Conservation (phyloP, 2,329 filamentous ascomycete genomes). For the Aspergillus texensis region DNA sequence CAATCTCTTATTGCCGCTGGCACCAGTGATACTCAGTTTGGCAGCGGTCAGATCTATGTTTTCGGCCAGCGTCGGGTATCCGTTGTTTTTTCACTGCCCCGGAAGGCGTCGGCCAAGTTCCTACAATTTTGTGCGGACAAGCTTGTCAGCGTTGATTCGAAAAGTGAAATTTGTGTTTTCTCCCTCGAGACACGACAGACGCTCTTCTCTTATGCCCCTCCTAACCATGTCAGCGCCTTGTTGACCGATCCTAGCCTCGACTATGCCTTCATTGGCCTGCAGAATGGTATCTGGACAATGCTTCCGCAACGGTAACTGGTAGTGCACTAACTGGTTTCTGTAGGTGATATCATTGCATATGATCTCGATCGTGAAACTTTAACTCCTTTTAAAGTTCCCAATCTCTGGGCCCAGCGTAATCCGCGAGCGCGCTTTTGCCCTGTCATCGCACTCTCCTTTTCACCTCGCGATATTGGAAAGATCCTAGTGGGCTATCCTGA, state of each 20-base stretch:
- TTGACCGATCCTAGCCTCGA: slow-evolving; percentile 88
- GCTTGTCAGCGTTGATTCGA: slow-evolving; percentile 80
- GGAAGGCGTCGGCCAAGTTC: slow-evolving; percentile 72
- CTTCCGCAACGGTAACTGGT: neutral
- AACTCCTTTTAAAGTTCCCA: slow-evolving; percentile 79
- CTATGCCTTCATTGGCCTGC: slow-evolving; percentile 84
- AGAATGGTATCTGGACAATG: slow-evolving; percentile 57
- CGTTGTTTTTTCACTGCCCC: slow-evolving; percentile 70
- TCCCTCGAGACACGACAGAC: slow-evolving; percentile 72
- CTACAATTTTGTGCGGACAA: slow-evolving; percentile 86
- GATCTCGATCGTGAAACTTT: slow-evolving; percentile 82
- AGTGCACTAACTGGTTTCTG: slow-evolving; percentile 5
- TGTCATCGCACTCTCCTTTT: slow-evolving; percentile 78
- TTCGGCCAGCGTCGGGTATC: slow-evolving; percentile 81
- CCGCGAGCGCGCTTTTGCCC: slow-evolving; percentile 65
- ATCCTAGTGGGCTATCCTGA: slow-evolving; percentile 88
- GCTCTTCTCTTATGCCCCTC: slow-evolving; percentile 71
- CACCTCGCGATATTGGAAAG: slow-evolving; percentile 89
- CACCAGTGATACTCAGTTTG: slow-evolving; percentile 84
- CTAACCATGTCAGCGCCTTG: slow-evolving; percentile 73
- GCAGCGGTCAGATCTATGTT: slow-evolving; percentile 84
- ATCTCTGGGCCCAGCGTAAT: slow-evolving; percentile 79
- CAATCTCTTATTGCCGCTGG: slow-evolving; percentile 92
- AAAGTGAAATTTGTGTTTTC: slow-evolving; percentile 83
- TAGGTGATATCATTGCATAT: slow-evolving; percentile 83